Evolutionary conservation across 169 alveolate species (phyloP).

Genomic region (Plasmodium berghei): DNA sequence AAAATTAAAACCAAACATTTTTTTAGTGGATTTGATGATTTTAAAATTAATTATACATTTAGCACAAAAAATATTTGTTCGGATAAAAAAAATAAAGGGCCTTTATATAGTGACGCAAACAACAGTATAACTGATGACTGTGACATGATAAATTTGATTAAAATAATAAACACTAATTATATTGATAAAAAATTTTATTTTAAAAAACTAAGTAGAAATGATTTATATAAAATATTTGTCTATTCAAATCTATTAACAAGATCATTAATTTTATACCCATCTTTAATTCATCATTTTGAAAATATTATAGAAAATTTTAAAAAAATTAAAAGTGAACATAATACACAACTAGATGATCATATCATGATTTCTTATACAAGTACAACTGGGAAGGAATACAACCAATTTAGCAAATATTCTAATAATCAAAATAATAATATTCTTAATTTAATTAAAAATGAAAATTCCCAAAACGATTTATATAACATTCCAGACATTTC

Average conservation of each 20-base stretch:
- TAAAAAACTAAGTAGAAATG: slow-evolving; percentile 51
- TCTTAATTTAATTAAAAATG: slow-evolving; percentile 16
- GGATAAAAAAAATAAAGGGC: neutral
- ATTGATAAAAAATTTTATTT: slow-evolving; percentile 55
- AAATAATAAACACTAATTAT: slow-evolving; percentile 35
- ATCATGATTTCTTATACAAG: slow-evolving; percentile 24
- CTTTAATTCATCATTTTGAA: slow-evolving; percentile 57
- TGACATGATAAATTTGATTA: slow-evolving; percentile 53
- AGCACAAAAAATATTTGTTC: slow-evolving; percentile 2
- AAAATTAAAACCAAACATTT: slow-evolving; percentile 14
- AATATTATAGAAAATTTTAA: slow-evolving; percentile 50
- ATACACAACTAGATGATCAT: slow-evolving; percentile 16
- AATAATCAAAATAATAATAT: neutral
- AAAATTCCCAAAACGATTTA: neutral
- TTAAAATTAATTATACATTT: slow-evolving; percentile 71
- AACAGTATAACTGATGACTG: slow-evolving; percentile 1
- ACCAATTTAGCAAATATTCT: neutral
- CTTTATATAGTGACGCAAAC: slow-evolving; percentile 6
- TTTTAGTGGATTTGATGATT: slow-evolving; percentile 59
- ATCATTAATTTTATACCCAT: slow-evolving; percentile 64
- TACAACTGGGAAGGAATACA: slow-evolving; percentile 1
- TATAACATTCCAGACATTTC: neutral
- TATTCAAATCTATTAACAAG: slow-evolving; percentile 68
- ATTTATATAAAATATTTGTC: slow-evolving; percentile 60
- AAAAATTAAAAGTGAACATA: slow-evolving; percentile 50